Percentiles rank a stretch among this genome's conserved stretches.
phyloP scores from a whole-genome alignment of 139 green algal genomes.

The Micractinium sp. region DNA sequence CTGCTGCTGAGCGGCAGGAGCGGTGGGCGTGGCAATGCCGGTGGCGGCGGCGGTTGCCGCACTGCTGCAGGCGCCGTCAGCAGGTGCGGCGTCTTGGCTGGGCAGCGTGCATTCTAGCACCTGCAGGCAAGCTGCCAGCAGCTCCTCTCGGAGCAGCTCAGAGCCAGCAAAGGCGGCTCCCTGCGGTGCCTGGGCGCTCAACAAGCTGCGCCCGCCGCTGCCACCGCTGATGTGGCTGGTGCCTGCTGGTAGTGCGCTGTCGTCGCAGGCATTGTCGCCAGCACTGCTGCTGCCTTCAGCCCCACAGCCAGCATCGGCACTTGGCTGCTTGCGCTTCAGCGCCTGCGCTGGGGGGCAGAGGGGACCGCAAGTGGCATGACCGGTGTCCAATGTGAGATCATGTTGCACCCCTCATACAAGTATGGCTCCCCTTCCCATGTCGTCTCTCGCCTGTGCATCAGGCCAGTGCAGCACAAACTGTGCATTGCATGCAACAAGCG shows the following conservation, averaged over 20 bases:
- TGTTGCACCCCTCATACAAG: too few relatives aligned
- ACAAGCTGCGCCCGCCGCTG: background rate
- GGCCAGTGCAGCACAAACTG: too few relatives aligned
- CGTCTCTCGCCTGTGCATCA: too few relatives aligned
- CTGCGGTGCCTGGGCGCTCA: too few relatives aligned
- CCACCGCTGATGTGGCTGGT: background rate
- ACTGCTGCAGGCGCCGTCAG: background rate
- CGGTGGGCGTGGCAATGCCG: too few relatives aligned
- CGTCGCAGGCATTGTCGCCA: background rate
- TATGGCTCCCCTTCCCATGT: too few relatives aligned
- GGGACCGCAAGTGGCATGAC: background rate
- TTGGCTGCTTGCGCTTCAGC: background rate
- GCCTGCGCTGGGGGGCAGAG: background rate
- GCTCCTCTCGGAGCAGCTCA: conserved; percentile 4
- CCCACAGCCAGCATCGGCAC: background rate
- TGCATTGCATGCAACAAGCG: too few relatives aligned
- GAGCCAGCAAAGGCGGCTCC: background rate
- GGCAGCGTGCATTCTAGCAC: background rate
- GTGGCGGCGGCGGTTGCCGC: too few relatives aligned
- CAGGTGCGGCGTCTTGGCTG: background rate
- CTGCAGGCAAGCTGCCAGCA: conserved; percentile 1
- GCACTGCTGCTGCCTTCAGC: background rate
- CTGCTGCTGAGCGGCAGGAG: too few relatives aligned
- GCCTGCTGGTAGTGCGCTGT: background rate
- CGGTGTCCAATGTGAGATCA: too few relatives aligned